Evolutionary conservation across 2,329 filamentous ascomycete genomes (phyloP).

Genomic region (Stemphylium lycopersici): DNA sequence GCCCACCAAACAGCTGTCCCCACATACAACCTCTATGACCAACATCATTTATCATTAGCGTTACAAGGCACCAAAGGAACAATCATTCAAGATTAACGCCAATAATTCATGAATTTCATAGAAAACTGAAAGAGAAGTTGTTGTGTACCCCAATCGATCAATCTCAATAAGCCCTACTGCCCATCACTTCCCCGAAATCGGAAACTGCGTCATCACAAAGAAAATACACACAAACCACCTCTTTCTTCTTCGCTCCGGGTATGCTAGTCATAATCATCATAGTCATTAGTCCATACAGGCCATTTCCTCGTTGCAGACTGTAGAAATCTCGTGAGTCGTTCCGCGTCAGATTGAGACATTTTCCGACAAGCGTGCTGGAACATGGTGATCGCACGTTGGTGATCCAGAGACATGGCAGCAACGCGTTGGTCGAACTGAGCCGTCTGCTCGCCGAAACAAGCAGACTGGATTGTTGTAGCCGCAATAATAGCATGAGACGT

Average conservation of each 20-base stretch:
- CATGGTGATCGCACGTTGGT: background rate
- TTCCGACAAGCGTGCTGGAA: slow-evolving; percentile 18
- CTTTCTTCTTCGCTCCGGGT: slow-evolving; percentile 34
- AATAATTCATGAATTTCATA: slow-evolving; percentile 7
- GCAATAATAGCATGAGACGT: slow-evolving; percentile 12
- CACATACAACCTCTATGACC: background rate
- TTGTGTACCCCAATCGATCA: slow-evolving; percentile 10
- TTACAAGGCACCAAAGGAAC: background rate
- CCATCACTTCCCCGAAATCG: background rate
- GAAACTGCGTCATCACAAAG: slow-evolving; percentile 13
- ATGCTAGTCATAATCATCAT: slow-evolving; percentile 47
- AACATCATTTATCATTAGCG: background rate
- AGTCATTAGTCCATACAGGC: slow-evolving; percentile 41
- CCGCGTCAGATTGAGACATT: slow-evolving; percentile 41
- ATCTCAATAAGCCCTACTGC: slow-evolving; percentile 3
- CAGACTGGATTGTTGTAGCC: slow-evolving; percentile 14
- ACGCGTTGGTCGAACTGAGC: slow-evolving; percentile 13
- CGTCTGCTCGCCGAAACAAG: slow-evolving; percentile 24
- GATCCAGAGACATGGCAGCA: slow-evolving; percentile 14
- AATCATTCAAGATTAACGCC: slow-evolving; percentile 3
- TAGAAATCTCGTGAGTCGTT: slow-evolving; percentile 36
- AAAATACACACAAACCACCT: slow-evolving; percentile 22
- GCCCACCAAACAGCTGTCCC: background rate
- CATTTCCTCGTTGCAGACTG: slow-evolving; percentile 26
- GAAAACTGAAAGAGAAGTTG: slow-evolving; percentile 6